Evolutionary conservation across 768 basidiomycete species (phyloP).

Genomic region (Rossbeevera mucosa): DNA sequence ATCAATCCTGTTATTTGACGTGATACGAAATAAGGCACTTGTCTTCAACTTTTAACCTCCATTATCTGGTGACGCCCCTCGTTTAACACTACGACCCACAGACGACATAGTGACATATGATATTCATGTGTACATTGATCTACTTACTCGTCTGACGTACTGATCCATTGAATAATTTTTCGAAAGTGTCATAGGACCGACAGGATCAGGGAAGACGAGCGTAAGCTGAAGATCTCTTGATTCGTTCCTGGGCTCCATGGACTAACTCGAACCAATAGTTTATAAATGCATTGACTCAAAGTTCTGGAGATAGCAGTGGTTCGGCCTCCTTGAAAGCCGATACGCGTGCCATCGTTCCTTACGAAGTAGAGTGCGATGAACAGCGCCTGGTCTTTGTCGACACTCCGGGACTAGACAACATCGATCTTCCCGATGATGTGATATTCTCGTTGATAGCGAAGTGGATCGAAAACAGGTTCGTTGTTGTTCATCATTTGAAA

Average conservation of each 20-base stretch:
- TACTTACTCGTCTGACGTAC: background rate
- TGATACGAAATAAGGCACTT: background rate
- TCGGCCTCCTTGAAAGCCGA: background rate
- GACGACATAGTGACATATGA: background rate
- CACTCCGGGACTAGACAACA: conserved; percentile 6
- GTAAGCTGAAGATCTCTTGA: background rate
- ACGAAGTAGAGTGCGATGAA: background rate
- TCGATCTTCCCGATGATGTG: background rate
- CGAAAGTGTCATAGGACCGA: background rate
- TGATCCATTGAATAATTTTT: background rate
- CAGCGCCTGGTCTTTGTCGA: conserved; percentile 3
- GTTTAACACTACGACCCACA: background rate
- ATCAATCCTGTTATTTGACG: background rate
- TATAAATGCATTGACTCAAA: background rate
- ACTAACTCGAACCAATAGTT: background rate
- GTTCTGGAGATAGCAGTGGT: background rate
- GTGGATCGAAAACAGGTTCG: background rate
- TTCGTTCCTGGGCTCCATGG: background rate
- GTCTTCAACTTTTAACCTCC: background rate
- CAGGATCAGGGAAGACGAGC: conserved; percentile 6
- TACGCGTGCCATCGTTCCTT: background rate
- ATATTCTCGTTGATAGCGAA: conserved; percentile 1
- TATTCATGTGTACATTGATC: background rate
- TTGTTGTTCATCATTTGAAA: background rate
- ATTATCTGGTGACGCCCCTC: too few species aligned